Evolutionary conservation across 148 eudicot species (phyloP).

Genomic region (Polygonum aviculare): DNA sequence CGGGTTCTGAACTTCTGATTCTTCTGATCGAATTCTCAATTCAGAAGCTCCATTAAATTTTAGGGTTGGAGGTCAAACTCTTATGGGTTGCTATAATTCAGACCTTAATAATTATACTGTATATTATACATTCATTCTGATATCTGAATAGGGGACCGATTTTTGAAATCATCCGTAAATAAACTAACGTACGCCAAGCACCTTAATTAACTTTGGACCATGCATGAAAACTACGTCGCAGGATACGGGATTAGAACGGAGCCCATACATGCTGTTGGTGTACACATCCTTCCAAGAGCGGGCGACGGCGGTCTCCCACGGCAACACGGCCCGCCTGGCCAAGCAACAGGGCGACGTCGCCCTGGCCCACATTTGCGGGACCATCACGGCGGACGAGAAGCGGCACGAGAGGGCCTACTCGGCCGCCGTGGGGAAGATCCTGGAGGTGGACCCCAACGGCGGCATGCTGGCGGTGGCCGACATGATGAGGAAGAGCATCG

Average conservation of each 20-base stretch:
- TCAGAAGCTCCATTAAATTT: too few species aligned
- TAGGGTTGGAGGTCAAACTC: too few species aligned
- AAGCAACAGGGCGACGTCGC: slow-evolving; percentile 18
- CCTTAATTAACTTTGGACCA: too few species aligned
- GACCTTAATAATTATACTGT: too few species aligned
- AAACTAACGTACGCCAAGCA: too few species aligned
- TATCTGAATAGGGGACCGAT: too few species aligned
- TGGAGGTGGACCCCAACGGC: slow-evolving; percentile 23
- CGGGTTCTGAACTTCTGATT: too few species aligned
- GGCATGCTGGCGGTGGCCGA: slow-evolving; percentile 19
- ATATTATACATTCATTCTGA: too few species aligned
- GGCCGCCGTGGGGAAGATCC: slow-evolving; percentile 17
- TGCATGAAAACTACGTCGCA: not conserved
- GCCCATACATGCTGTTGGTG: slow-evolving; percentile 19
- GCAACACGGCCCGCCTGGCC: slow-evolving; percentile 32
- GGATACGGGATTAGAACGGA: slow-evolving; percentile 14
- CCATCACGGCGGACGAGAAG: slow-evolving; percentile 28
- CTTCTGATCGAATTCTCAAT: too few species aligned
- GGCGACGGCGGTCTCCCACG: slow-evolving; percentile 27
- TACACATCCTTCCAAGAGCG: slow-evolving; percentile 33
- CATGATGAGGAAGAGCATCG: slow-evolving; percentile 23
- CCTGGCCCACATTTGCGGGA: slow-evolving; percentile 27
- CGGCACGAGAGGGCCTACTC: slow-evolving; percentile 30
- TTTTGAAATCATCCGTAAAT: too few species aligned
- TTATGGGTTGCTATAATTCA: too few species aligned